These are phyloP conservation scores for Solanum paucissectum DNA, from an alignment of 257 asterid species.

Conservation along the genomic window DNA sequence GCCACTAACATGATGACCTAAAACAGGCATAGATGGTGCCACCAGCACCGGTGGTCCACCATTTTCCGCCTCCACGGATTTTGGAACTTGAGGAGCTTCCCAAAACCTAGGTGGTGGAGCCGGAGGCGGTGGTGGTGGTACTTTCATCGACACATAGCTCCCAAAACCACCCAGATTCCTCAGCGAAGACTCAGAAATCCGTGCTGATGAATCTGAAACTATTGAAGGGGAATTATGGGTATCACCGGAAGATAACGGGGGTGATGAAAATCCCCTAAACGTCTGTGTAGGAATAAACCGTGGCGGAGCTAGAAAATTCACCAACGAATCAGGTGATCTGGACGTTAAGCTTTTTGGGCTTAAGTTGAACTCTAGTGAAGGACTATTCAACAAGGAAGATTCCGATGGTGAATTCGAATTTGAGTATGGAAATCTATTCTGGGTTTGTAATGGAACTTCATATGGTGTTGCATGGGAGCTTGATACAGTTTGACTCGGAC, in stretches of 20 bases:
- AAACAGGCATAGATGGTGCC: constrained; percentile 17
- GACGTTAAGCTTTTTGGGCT: constrained; percentile 60
- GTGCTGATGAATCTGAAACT: constrained; percentile 35
- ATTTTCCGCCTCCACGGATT: constrained; percentile 12
- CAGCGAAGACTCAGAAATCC: constrained; percentile 13
- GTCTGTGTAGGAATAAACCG: constrained; percentile 36
- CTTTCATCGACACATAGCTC: neutral
- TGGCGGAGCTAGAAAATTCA: constrained; percentile 52
- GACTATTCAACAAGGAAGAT: constrained; percentile 45
- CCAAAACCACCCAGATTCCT: constrained; percentile 6
- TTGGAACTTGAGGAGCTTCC: constrained; percentile 24
- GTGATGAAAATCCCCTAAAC: constrained; percentile 13
- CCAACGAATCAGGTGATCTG: constrained; percentile 61
- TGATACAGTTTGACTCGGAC: constrained; percentile 9
- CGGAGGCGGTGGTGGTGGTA: constrained; percentile 42
- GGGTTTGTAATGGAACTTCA: constrained; percentile 2
- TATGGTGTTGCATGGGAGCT: neutral
- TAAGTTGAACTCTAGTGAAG: constrained; percentile 40
- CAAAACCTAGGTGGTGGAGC: constrained; percentile 27
- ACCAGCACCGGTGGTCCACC: constrained; percentile 35
- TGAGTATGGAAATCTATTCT: constrained; percentile 13
- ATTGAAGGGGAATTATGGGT: constrained; percentile 43
- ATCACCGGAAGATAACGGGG: constrained; percentile 47
- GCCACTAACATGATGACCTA: constrained; percentile 5
- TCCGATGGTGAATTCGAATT: constrained; percentile 41